Evolutionary conservation across 805 yeast species (phyloP), one percentile per base, ranked within the genome.

Genomic region (Kodamaea fukazawae): DNA sequence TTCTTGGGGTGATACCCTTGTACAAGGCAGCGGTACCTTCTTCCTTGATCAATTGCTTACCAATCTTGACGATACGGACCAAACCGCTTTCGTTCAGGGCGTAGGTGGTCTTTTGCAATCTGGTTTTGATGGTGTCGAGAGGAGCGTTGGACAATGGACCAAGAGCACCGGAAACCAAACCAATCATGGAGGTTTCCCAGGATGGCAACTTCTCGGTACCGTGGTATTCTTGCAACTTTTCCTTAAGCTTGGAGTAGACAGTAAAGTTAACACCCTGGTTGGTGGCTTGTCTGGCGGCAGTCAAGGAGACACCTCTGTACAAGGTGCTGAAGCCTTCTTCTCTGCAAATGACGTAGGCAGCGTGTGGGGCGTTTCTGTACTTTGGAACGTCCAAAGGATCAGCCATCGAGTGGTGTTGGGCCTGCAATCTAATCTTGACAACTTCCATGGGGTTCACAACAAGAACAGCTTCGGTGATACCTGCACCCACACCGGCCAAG

Each of bases 71-170:
- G 53, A 91, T 89, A 65, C 96, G 79, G 40, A 77, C 79, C 63
- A 87, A 61, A 25, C 93, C 91, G 6, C 85, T 75, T 62, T 76
- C 83, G 43, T 74, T 70, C n/a, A 79, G 65, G 5, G 76, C 73
- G 37, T 80, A 86, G 32, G 86, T 75, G 57, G 89, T 95, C 61
- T 88, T 86, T 67, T 91, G 99, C 78, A 91, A 82, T 65, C 99
- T 80, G 28, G 99, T 91, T 69, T 91, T 91, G 63, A 91, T 89
- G 47, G 97, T 93, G 66, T 91, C 99, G 57, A 91, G 77, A 20
- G 99, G 99, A 47, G 97, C 97, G 60, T 91, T 91, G 43, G 96
- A 87, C 65, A 91, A 83, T 9, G 99, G 99, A 27, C 99, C 99
- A 58, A 91, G 81, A 6, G 97, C 98, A 66, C 99, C 99, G 40